Evolutionary conservation across 2,329 filamentous ascomycete species (phyloP).

Genomic region (Calonectria hongkongensis): DNA sequence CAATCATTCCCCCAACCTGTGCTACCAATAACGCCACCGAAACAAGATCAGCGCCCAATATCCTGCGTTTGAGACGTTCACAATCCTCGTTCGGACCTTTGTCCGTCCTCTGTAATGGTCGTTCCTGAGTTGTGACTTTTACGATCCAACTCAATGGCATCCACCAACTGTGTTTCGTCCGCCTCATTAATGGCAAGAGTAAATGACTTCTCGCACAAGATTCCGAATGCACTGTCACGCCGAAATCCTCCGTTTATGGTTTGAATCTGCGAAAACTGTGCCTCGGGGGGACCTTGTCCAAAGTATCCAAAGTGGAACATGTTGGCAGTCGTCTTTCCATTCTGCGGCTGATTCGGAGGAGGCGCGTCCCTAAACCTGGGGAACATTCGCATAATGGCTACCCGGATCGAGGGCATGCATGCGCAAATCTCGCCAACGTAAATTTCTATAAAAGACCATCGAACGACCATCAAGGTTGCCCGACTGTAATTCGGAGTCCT

Average conservation of each 20-base stretch:
- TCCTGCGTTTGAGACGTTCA: neutral
- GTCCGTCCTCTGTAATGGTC: neutral
- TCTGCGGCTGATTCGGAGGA: neutral
- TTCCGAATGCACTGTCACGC: neutral
- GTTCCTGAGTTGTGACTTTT: neutral
- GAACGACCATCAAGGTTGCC: neutral
- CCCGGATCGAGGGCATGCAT: conserved; percentile 3
- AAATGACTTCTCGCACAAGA: conserved; percentile 9
- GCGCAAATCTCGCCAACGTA: neutral
- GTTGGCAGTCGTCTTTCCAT: neutral
- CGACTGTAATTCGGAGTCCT: neutral
- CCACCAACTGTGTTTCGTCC: neutral
- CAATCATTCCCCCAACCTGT: neutral
- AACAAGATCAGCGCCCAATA: neutral
- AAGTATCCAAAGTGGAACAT: neutral
- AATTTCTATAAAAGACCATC: conserved; percentile 8
- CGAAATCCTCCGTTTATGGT: neutral
- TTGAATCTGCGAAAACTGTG: conserved; percentile 4
- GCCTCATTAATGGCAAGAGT: neutral
- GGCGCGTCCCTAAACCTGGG: neutral
- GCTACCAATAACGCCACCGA: neutral
- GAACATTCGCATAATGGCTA: neutral
- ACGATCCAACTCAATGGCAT: neutral
- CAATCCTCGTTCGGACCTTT: neutral
- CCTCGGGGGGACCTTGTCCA: neutral